phyloP scores from a whole-genome alignment of 106 monocot species.

The Dendrobium huoshanense region DNA sequence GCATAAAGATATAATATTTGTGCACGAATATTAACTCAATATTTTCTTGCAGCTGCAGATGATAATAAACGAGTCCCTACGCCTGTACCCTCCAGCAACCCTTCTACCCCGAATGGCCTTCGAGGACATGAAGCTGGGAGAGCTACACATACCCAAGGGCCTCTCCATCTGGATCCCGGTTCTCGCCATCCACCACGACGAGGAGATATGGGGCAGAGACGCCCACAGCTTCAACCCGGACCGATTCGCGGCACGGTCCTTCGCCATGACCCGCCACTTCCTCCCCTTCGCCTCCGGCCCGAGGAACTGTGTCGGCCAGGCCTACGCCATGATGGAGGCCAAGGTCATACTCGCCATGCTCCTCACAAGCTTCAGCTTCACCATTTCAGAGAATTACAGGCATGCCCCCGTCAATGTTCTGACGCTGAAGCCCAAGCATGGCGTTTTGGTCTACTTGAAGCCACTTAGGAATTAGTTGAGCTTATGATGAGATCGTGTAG shows the following conservation, averaged over 20 bases:
- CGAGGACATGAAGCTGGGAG: slow-evolving; percentile 77
- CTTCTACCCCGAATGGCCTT: slow-evolving; percentile 82
- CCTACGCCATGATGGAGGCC: slow-evolving; percentile 87
- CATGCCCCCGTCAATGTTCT: slow-evolving; percentile 87
- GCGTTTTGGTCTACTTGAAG: slow-evolving; percentile 55
- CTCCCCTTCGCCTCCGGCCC: slow-evolving; percentile 89
- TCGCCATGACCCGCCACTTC: slow-evolving; percentile 57
- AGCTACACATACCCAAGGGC: slow-evolving; percentile 75
- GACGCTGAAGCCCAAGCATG: slow-evolving; percentile 79
- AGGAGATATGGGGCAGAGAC: slow-evolving; percentile 73
- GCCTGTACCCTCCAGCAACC: slow-evolving; percentile 79
- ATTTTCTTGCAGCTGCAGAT: slow-evolving; percentile 56
- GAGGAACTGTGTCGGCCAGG: slow-evolving; percentile 91
- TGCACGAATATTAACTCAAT: not conserved
- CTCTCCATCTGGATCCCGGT: slow-evolving; percentile 92
- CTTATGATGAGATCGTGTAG: not conserved
- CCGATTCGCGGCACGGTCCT: slow-evolving; percentile 52
- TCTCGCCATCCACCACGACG: slow-evolving; percentile 79
- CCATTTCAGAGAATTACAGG: slow-evolving; percentile 72
- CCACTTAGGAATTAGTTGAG: slow-evolving; percentile 22
- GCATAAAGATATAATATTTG: too few relatives aligned
- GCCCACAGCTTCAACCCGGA: slow-evolving; percentile 79
- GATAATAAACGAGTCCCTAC: slow-evolving; percentile 89
- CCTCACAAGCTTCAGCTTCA: slow-evolving; percentile 65
- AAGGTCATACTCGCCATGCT: slow-evolving; percentile 89